Conservation (phyloP, 2,329 filamentous ascomycete species). For the Ceratocystis eucalypticola region DNA sequence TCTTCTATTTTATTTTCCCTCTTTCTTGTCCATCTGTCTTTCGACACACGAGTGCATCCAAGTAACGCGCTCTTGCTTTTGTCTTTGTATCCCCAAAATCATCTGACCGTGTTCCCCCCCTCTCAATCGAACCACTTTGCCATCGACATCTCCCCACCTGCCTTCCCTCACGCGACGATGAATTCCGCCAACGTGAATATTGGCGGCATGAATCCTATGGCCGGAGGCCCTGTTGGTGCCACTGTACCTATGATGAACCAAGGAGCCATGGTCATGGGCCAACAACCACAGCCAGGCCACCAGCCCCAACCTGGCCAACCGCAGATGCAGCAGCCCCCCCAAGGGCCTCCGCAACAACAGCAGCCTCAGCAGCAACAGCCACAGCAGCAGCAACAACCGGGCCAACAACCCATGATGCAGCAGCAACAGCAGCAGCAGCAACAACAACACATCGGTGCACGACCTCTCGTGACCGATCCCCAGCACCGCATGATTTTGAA, state of each 20-base stretch:
- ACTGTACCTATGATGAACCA: slow-evolving; percentile 57
- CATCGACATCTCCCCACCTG: not conserved
- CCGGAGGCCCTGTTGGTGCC: slow-evolving; percentile 48
- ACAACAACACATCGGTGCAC: slow-evolving; percentile 27
- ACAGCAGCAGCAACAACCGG: slow-evolving; percentile 28
- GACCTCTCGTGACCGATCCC: slow-evolving; percentile 28
- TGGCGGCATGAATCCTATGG: slow-evolving; percentile 55
- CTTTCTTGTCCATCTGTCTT: not conserved
- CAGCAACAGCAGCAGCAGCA: not conserved
- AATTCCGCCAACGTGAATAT: slow-evolving; percentile 47
- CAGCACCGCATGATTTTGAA: slow-evolving; percentile 51
- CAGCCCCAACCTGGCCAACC: slow-evolving; percentile 18
- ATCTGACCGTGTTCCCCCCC: not conserved
- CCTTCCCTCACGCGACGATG: slow-evolving; percentile 28
- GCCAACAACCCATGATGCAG: slow-evolving; percentile 13
- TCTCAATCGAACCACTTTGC: slow-evolving; percentile 5
- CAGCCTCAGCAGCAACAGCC: slow-evolving; percentile 10
- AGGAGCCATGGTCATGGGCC: slow-evolving; percentile 25
- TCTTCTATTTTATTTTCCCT: not conserved
- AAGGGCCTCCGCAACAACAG: slow-evolving; percentile 16
- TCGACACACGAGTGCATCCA: not conserved
- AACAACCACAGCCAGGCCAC: slow-evolving; percentile 25
- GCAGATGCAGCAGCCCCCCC: slow-evolving; percentile 20
- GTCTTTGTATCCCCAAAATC: not conserved
- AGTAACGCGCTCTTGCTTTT: not conserved